phyloP scores from a whole-genome alignment of 768 basidiomycete genomes.

The Mycena vitilis region DNA sequence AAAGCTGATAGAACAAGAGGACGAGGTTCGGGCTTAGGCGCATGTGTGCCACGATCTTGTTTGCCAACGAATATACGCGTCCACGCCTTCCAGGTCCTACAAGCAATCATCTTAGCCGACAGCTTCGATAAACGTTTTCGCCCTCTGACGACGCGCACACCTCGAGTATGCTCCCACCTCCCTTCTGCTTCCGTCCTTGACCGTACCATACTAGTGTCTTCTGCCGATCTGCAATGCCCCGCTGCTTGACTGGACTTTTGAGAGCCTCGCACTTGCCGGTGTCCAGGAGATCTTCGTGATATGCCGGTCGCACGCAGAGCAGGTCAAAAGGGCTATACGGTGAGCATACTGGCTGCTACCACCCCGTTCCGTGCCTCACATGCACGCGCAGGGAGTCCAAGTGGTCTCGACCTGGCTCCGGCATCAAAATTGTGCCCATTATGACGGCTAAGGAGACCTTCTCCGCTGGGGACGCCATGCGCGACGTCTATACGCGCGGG shows the following conservation, averaged over 20 bases:
- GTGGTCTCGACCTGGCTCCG: conserved; percentile 85
- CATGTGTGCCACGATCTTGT: conserved; percentile 10
- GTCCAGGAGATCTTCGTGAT: conserved; percentile 97
- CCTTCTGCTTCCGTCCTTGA: conserved; percentile 29
- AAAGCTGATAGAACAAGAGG: conserved; percentile 75
- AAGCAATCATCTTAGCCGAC: conserved; percentile 96
- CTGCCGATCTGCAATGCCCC: conserved; percentile 95
- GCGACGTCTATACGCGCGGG: conserved; percentile 92
- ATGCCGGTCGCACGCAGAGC: conserved; percentile 89
- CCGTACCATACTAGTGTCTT: conserved; percentile 70
- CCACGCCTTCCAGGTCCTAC: conserved; percentile 58
- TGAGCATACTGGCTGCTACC: conserved; percentile 48
- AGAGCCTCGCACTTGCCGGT: conserved; percentile 92
- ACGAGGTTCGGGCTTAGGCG: conserved; percentile 59
- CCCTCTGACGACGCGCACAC: conserved; percentile 88
- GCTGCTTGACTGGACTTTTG: conserved; percentile 95
- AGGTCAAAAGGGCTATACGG: conserved; percentile 88
- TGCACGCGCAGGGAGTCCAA: conserved; percentile 71
- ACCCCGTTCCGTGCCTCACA: conserved; percentile 30
- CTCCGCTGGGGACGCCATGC: conserved; percentile 92
- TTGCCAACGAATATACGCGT: conserved; percentile 22
- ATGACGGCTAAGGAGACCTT: conserved; percentile 88
- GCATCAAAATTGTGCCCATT: conserved; percentile 86
- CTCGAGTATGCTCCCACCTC: conserved; percentile 66
- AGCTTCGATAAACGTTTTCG: conserved; percentile 95